These are phyloP conservation scores for Cruciata laevipes DNA, from an alignment of 257 asterid genomes.

Conservation along the genomic window DNA sequence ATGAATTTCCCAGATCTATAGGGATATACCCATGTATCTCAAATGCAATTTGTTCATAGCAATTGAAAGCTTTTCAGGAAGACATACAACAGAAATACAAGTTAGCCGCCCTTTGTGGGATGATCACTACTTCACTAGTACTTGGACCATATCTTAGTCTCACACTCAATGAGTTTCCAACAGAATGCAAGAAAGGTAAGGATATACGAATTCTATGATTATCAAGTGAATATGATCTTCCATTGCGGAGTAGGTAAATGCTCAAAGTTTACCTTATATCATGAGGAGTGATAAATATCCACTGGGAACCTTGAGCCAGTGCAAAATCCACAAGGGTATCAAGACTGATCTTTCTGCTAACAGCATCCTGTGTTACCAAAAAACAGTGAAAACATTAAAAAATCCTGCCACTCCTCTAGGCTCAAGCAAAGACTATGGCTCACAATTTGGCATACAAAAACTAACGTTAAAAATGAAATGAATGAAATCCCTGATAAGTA, in stretches of 20 bases:
- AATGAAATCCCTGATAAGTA: background rate
- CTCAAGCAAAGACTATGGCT: background rate
- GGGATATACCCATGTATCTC: background rate
- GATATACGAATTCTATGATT: background rate
- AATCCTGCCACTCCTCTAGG: background rate
- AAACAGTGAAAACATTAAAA: background rate
- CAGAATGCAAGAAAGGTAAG: background rate
- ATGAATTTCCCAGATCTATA: background rate
- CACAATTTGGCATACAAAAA: background rate
- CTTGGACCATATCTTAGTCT: background rate
- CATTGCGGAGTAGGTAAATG: background rate
- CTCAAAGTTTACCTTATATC: conserved; percentile 63
- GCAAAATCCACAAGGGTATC: conserved; percentile 91
- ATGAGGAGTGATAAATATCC: conserved; percentile 97
- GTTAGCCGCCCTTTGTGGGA: background rate
- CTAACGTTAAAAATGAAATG: background rate
- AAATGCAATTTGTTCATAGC: background rate
- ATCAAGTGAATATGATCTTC: background rate
- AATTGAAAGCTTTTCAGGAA: background rate
- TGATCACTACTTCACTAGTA: background rate
- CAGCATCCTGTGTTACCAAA: conserved; percentile 64
- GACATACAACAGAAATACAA: background rate
- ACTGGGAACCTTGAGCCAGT: conserved; percentile 82
- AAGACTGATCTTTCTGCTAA: conserved; percentile 93
- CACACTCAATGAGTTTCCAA: background rate